Evolutionary conservation across 345 rosid species (phyloP).

Genomic region (Eucalyptus regnans): DNA sequence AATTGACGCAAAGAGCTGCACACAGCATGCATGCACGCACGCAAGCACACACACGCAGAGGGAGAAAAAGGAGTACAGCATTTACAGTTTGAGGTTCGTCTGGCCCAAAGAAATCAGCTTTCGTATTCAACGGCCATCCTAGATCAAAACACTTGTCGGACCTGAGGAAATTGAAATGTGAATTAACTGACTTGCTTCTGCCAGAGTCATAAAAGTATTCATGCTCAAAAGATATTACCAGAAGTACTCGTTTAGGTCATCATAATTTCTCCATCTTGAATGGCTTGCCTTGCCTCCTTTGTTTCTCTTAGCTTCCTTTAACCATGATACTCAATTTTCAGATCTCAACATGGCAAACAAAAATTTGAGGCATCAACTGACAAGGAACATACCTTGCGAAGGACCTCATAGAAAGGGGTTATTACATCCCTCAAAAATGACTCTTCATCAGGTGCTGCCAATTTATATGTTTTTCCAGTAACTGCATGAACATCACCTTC

Average conservation of each 20-base stretch:
- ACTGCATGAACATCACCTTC: conserved; percentile 40
- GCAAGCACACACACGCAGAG: background rate
- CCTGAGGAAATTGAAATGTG: conserved; percentile 19
- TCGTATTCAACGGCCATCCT: conserved; percentile 58
- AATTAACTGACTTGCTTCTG: background rate
- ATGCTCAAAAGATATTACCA: conserved; percentile 45
- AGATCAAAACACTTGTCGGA: conserved; percentile 61
- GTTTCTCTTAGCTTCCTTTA: conserved; percentile 84
- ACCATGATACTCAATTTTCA: conserved; percentile 3
- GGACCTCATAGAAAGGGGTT: conserved; percentile 66
- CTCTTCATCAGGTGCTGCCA: conserved; percentile 57
- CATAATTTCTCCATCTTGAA: conserved; percentile 98
- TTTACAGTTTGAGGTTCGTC: conserved; percentile 23
- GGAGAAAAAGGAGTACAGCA: conserved; percentile 20
- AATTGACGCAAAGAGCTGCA: background rate
- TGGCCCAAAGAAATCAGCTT: conserved; percentile 68
- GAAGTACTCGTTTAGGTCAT: conserved; percentile 95
- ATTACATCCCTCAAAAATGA: conserved; percentile 70
- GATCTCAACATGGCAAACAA: background rate
- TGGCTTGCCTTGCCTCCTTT: conserved; percentile 85
- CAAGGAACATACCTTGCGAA: conserved; percentile 48
- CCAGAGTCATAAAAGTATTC: background rate
- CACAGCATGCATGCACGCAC: background rate
- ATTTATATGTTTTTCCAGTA: conserved; percentile 41
- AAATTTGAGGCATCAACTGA: background rate